Evolutionary conservation across 768 basidiomycete species (phyloP).

Genomic region (Leccinum longicurvipes): DNA sequence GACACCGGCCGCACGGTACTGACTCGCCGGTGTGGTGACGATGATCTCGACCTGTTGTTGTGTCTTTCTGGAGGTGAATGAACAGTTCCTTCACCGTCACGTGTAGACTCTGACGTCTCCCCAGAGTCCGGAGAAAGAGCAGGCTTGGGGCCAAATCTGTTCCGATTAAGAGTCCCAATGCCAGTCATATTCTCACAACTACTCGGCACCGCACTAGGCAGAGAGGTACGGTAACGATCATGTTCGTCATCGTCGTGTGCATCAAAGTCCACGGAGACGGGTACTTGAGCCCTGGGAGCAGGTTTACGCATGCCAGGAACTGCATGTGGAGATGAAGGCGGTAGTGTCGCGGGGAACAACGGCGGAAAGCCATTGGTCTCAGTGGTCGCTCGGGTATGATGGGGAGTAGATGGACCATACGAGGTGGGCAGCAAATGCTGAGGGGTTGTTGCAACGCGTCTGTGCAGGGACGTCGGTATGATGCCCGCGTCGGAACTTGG

Average conservation of each 20-base stretch:
- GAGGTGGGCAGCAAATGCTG: constrained; percentile 24
- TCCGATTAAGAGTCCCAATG: constrained; percentile 42
- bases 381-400: constrained; percentile 36
- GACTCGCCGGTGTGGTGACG: constrained; percentile 23
- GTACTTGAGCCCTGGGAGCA: constrained; percentile 60
- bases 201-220: constrained; percentile 54
- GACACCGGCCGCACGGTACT: constrained; percentile 34
- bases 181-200: constrained; percentile 65
- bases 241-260: constrained; percentile 33
- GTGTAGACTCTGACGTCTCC: constrained; percentile 8
- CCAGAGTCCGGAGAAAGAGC: constrained; percentile 9
- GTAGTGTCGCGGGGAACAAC: constrained; percentile 13
- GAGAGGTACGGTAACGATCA: constrained; percentile 37
- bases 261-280: constrained; percentile 52
- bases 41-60: constrained; percentile 19
- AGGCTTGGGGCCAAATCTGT: constrained; percentile 23
- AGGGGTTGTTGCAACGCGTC: constrained; percentile 29
- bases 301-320: constrained; percentile 53
- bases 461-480: constrained; percentile 29
- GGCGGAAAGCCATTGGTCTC: constrained; percentile 27
- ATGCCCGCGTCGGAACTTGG: constrained; percentile 23
- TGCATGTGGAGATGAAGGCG: constrained; percentile 21
- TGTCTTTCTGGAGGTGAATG: constrained; percentile 17
- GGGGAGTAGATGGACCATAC: constrained; percentile 14
- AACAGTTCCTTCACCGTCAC: constrained; percentile 17